Conservation (phyloP, 208 protist species). For the Wallacemonas rigidus region DNA sequence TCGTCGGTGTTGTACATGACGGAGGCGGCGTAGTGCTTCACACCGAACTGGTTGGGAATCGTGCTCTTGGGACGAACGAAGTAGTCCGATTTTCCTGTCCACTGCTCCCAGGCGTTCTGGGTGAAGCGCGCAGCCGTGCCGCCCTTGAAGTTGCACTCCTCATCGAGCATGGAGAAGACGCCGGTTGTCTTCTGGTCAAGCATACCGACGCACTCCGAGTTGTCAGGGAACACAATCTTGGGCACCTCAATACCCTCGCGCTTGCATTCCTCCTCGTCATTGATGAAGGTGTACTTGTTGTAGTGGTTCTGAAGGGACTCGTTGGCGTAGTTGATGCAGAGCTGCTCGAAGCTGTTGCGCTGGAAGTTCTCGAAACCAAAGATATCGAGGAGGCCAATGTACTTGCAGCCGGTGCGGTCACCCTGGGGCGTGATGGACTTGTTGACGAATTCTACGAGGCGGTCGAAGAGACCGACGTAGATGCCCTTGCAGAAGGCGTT, state of each 20-base stretch:
- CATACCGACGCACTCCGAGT: conserved; percentile 86
- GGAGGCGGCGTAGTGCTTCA: conserved; percentile 91
- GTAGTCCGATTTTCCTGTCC: conserved; percentile 51
- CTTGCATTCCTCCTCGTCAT: conserved; percentile 93
- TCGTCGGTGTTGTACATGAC: conserved; percentile 87
- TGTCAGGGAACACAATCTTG: conserved; percentile 87
- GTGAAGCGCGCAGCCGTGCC: conserved; percentile 74
- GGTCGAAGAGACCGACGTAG: conserved; percentile 90
- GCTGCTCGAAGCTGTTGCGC: conserved; percentile 96
- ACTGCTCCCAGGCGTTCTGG: conserved; percentile 71
- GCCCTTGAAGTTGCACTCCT: conserved; percentile 86
- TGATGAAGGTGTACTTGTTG: conserved; percentile 96
- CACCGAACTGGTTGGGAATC: conserved; percentile 84
- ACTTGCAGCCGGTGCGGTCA: conserved; percentile 55
- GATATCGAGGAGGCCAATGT: conserved; percentile 96
- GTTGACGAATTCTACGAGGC: conserved; percentile 89
- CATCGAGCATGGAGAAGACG: conserved; percentile 91
- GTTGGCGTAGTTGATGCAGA: conserved; percentile 98
- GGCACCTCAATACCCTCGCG: conserved; percentile 78
- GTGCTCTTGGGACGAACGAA: conserved; percentile 88
- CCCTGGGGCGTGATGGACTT: conserved; percentile 60
- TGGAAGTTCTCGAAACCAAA: conserved; percentile 97
- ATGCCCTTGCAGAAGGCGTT: conserved; percentile 91
- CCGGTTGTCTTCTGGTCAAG: conserved; percentile 76
- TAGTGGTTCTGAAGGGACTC: conserved; percentile 98